Evolutionary conservation across 1,284 basidiomycete genomes (phyloP), one percentile per base, ranked within the genome.

Genomic region (Sutorius eximius): DNA sequence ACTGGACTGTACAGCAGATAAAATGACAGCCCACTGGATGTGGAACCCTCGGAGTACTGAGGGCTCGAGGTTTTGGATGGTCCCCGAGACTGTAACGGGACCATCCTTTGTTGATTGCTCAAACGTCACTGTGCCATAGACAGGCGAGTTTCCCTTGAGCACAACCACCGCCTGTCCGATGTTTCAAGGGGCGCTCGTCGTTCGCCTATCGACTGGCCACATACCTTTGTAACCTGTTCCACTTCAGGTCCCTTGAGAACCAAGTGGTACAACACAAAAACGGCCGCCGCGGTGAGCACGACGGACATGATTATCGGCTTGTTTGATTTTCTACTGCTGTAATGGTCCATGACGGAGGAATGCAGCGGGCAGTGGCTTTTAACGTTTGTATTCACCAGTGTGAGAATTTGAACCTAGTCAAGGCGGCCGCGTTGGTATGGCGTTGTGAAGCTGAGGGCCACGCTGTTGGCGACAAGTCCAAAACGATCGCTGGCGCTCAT

Each of bases 21-120:
- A 42, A 32, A 49, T 11, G 38, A 45, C 65, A 55, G 75, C 86
- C 52, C 58, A 89, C 88, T 92, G 89, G 59, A 92, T 73, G 71
- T 92, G 91, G 76, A 91, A 90, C 3, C 90, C 91, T 41, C 85
- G 80, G 60, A 78, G 69, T 20, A 84, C 77, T 51, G 78, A 77
- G 15, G 85, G 75, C 61, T 83, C 79, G 45, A 91, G 78, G 60
- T 80, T 80, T 60, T 75, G 76, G 61, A 92, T 75, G 56, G 82
- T 77, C 43, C 87, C 87, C 12, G 80, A 79, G 51, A 92, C 73
- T 24, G 73, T 81, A 52, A 91, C 86, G 37, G 83, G 78, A 18
- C 77, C 78, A 49, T 74, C 75, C 53, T 74, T 73, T 30, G 73
- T 68, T 4, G 75, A 62, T 70, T 92, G 89, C 42, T 78, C 75